Evolutionary conservation across 2,329 filamentous ascomycete genomes (phyloP), one percentile per base, ranked within the genome.

Genomic region (Diaporthe sp.): DNA sequence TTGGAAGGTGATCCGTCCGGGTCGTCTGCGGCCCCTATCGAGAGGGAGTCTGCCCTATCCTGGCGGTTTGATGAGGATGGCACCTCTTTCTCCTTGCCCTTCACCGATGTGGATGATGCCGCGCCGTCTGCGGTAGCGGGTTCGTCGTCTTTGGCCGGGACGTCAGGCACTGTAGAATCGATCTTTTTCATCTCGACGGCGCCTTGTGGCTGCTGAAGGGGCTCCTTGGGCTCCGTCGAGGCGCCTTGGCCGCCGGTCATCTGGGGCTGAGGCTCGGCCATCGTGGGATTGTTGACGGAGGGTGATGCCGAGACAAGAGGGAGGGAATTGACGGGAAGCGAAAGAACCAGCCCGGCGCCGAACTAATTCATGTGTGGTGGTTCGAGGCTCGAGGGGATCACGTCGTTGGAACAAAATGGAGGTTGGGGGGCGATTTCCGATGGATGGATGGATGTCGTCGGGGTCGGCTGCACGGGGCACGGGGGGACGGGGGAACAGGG

Each of bases 51-150:
- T 31, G 78, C 73, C 82, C 51, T 78, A 74, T 77, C 74, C 78
- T 55, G 79, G 75, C 57, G 82, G 79, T 42, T 77, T 77, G n/a
- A 72, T 46, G 79, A 42, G 12, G 75, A 44, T 37, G 79, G 75
- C 31, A 78, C 77, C 15, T 75, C 77, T 65, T 83, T 82, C 71
- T 80, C 81, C 76, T 81, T 83, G n/a, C 79, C 79, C 57, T 84
- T 84, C 10, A 76, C 78, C 12, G 78, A 51, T 17, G 74, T 37
- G 59, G 72, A 73, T 76, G 77, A 73, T 77, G 79, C 73, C 62
- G 78, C 70, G 76, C 77, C 59, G 34, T 73, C 68, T 68, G 72
- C 71, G 34, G 74, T 34, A 34, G 68, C 49, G 42, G 58, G 69
- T 10, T 49, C 37, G 42, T 71, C 59, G 55, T 77, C 75, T 58